Percentiles rank a stretch among this genome's conserved stretches.
Conservation (phyloP, 2,329 filamentous ascomycete species). For the Xylaria polymorpha region DNA sequence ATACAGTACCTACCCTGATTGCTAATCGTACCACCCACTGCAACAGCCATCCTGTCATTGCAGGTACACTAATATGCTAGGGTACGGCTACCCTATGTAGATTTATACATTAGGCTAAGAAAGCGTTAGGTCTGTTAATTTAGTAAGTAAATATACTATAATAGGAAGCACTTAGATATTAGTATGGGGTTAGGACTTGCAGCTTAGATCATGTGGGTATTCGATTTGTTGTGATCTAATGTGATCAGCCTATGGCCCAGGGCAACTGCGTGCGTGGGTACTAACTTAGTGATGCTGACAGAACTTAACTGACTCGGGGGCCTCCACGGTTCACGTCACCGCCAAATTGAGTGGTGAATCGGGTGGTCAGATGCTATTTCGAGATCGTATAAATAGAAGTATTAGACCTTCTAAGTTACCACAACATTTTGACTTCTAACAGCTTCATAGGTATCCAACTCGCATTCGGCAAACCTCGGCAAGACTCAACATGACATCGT, state of each 20-base stretch:
- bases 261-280: background rate
- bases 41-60: background rate
- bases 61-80: background rate
- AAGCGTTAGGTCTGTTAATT: no score
- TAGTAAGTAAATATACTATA: no score
- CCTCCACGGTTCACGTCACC: background rate
- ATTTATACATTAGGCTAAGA: no score
- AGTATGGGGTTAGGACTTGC: no score
- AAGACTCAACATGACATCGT: background rate
- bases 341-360: background rate
- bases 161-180: no score
- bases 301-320: background rate
- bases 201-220: background rate
- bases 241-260: no score
- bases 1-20: no score
- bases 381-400: conserved; percentile 1
- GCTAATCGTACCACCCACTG: no score
- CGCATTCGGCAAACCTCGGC: background rate
- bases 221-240: background rate
- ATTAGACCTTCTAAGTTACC: background rate
- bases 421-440: background rate
- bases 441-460: background rate
- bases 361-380: background rate
- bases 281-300: background rate
- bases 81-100: background rate